Evolutionary conservation across 2,329 filamentous ascomycete species (phyloP), one percentile per base, ranked within the genome.

Genomic region (Cladophialophora bantiana): DNA sequence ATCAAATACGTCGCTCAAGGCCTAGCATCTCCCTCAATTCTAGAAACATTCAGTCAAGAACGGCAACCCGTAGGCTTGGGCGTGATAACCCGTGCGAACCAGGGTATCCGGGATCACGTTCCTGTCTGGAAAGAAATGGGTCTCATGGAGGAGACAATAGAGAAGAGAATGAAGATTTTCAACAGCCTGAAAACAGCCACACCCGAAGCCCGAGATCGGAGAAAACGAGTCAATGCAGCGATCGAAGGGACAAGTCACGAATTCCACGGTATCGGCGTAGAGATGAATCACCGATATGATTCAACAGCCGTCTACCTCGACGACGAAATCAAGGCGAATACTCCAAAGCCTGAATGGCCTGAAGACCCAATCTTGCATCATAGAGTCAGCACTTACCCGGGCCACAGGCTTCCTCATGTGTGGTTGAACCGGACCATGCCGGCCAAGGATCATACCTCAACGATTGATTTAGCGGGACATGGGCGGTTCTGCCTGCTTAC

Each of bases 381-480:
- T 68, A 75, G 79, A 38, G 78, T 80, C 42, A 82, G 75, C 58
- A 89, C 88, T 2, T 87, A 83, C 70, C 88, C 88, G 0, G 88
- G 88, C 7, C 79, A 80, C 35, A 79, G 87, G 1, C 75, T 89
- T 26, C 88, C 88, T 4, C 88, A 90, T 74, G 87, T 81, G 0
- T 90, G 88, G 88, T 76, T 90, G 15, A 85, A 87, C 75, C 80
- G 79, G 20, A 71, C 78, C 6, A 71, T 79, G 10, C 83, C 86
- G 0, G 40, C 63, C 20, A 76, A 77, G 9, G 73, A 80, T 60
- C 77, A 77, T 13, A 76, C 85, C 18, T 88, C 86, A 0, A 89
- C 86, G 0, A 83, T 86, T 54, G 88, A 90, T 73, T 75, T 90
- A 1, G 85, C 85, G 0, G 87, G 87, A 0, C 79, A 88, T 58